Base-by-base conservation (phyloP, 225 moss, liverwort and hornwort species). In the Sphagnum tenellum region DNA sequence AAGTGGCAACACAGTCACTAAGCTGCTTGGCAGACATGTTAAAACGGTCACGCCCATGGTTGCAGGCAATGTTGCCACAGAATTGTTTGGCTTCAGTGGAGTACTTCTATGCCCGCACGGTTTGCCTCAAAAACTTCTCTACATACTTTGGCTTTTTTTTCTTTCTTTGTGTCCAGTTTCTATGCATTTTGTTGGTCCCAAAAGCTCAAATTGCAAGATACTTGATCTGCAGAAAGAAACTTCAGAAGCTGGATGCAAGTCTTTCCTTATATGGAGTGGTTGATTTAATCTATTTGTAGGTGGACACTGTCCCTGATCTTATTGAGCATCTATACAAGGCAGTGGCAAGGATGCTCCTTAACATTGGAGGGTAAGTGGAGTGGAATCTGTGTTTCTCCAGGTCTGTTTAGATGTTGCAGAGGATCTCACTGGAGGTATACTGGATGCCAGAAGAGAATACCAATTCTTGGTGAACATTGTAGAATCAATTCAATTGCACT, bases 251-350 rank as follows among this genome's bases (percentile, higher is more conserved):
- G 29, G 29, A 29, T 29, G 29, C 29, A 29, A 29, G 29, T 29
- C 29, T 29, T 29, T 29, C 29, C 29, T 29, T 29, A 29, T 67
- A 65, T 80, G 72, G 70, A 60, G 61, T 59, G 44, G 59, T 51
- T 78, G 66, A 71, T 12, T 55, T 72, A 64, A 64, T 67, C 53
- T 70, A 45, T 62, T 49, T 78, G 74, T 74, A 96, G 95, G 84
- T 90, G 63, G 89, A 90, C 70, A 78, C 89, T 77, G 90, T 93
- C 70, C 92, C 96, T 11, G 83, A 81, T 66, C 81, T 98, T 71
- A 85, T 75, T 72, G 85, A 82, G 65, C 96, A 98, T 73, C 72
- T 93, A 61, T 98, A 86, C 75, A 88, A 85, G 73, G 92, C 89
- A 69, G 84, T 88, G 67, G 90, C 96, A 72, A 83, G 92, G 79